Conservation (phyloP, 1,284 basidiomycete genomes). For the Vanrija sp. region DNA sequence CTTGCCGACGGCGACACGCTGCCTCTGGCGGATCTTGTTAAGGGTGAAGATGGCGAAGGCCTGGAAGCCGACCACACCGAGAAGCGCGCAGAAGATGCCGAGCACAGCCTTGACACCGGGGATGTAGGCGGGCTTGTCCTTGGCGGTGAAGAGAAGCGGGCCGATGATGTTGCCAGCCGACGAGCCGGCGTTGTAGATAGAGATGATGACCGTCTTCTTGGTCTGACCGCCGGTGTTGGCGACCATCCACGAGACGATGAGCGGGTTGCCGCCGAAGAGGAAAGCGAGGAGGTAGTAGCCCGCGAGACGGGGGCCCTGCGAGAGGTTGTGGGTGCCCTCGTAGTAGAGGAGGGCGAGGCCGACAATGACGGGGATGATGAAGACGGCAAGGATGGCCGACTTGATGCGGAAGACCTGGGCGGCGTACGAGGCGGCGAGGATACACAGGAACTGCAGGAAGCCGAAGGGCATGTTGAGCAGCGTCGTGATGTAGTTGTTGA, state of each 20-base stretch:
- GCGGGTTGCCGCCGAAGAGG: slow-evolving; percentile 48
- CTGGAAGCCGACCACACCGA: slow-evolving; percentile 33
- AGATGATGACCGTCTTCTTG: slow-evolving; percentile 46
- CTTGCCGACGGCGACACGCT: slow-evolving; percentile 44
- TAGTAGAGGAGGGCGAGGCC: slow-evolving; percentile 41
- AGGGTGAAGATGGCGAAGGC: slow-evolving; percentile 33
- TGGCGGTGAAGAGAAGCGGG: slow-evolving; percentile 39
- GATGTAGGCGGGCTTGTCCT: slow-evolving; percentile 42
- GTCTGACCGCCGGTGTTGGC: slow-evolving; percentile 50
- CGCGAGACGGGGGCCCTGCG: slow-evolving; percentile 33
- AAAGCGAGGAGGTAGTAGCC: slow-evolving; percentile 50
- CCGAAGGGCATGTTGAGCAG: slow-evolving; percentile 51
- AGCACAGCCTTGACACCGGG: slow-evolving; percentile 42
- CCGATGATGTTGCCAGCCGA: slow-evolving; percentile 39
- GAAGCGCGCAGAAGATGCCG: slow-evolving; percentile 40
- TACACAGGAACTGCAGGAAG: slow-evolving; percentile 36
- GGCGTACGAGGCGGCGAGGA: slow-evolving; percentile 34
- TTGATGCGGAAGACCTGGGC: slow-evolving; percentile 39
- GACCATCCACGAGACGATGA: slow-evolving; percentile 48
- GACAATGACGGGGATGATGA: slow-evolving; percentile 40
- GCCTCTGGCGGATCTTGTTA: slow-evolving; percentile 41
- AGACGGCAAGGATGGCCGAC: slow-evolving; percentile 31
- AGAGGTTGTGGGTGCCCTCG: slow-evolving; percentile 8
- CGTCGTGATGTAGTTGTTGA: slow-evolving; percentile 25
- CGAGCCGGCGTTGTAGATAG: slow-evolving; percentile 23